These are phyloP conservation scores for Zarea fungicola DNA, from an alignment of 2,329 filamentous ascomycete species.

Conservation along the genomic window DNA sequence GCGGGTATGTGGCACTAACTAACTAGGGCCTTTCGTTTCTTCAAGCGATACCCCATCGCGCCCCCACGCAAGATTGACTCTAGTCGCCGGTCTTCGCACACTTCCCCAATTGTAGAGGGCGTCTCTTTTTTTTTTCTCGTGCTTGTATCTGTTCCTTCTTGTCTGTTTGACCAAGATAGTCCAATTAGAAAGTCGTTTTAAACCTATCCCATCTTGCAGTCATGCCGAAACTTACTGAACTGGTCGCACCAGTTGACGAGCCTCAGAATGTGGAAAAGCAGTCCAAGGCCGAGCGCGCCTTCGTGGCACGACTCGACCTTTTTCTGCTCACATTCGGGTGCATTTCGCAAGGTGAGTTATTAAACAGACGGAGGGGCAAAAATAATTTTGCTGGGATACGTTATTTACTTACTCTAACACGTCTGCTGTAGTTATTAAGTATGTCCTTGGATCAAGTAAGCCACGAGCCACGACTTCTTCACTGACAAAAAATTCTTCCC, in stretches of 20 bases:
- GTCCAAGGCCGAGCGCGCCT: constrained; percentile 11
- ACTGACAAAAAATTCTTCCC: background rate
- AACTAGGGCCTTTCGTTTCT: too few species aligned
- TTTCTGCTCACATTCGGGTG: constrained; percentile 19
- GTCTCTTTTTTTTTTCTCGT: too few species aligned
- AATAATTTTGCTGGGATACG: too few species aligned
- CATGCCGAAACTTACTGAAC: constrained; percentile 6
- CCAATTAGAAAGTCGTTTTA: background rate
- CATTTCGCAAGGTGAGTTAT: constrained; percentile 18
- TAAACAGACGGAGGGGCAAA: too few species aligned
- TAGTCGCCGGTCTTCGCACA: too few species aligned
- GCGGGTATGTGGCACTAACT: too few species aligned
- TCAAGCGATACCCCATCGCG: too few species aligned
- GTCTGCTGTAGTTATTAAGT: constrained; percentile 16
- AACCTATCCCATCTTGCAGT: background rate
- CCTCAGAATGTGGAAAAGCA: constrained; percentile 5
- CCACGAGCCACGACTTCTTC: background rate
- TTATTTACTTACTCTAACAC: background rate
- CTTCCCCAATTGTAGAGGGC: too few species aligned
- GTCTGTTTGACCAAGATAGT: too few species aligned
- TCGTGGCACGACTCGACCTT: constrained; percentile 14
- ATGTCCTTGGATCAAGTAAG: background rate
- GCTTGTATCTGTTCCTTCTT: too few species aligned
- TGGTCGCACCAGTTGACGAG: constrained; percentile 3
- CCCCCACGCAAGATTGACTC: too few species aligned